These are phyloP conservation scores for Mycocentrospora acerina DNA, from an alignment of 2,329 filamentous ascomycete genomes.

Conservation along the genomic window DNA sequence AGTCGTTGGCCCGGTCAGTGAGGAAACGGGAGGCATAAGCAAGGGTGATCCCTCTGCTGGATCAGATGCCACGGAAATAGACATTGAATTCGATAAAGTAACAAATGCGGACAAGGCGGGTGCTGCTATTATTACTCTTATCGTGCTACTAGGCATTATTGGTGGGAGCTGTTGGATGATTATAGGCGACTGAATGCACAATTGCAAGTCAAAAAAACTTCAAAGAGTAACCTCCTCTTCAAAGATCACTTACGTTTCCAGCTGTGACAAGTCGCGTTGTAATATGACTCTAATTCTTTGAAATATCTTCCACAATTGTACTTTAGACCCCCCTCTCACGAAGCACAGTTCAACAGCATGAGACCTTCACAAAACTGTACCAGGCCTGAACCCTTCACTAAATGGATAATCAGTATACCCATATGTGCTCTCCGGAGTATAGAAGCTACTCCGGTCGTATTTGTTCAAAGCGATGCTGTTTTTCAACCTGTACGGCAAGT, in stretches of 20 bases:
- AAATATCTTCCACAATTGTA: too few relatives aligned
- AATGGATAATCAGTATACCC: conserved; percentile 10
- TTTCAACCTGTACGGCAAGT: conserved; percentile 16
- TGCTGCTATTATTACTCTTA: conserved; percentile 64
- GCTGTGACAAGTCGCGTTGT: too few relatives aligned
- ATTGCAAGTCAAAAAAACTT: too few relatives aligned
- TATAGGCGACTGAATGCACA: too few relatives aligned
- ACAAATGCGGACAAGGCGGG: conserved; percentile 67
- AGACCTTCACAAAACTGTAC: too few relatives aligned
- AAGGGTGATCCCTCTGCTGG: conserved; percentile 49
- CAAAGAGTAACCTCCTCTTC: too few relatives aligned
- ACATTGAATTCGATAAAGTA: conserved; percentile 41
- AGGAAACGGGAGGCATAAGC: conserved; percentile 56
- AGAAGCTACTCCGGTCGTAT: conserved; percentile 7
- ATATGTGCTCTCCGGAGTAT: conserved; percentile 1
- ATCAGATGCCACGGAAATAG: conserved; percentile 28
- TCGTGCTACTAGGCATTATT: conserved; percentile 58
- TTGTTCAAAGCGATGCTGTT: background rate
- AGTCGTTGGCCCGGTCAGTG: conserved; percentile 45
- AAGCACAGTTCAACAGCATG: too few relatives aligned
- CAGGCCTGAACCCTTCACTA: too few relatives aligned
- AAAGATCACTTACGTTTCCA: too few relatives aligned
- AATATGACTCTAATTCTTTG: too few relatives aligned
- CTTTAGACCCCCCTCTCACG: too few relatives aligned
- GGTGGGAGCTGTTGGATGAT: conserved; percentile 59